These are phyloP conservation scores for Xylaria digitata DNA, from an alignment of 2,329 filamentous ascomycete species.

Conservation along the genomic window DNA sequence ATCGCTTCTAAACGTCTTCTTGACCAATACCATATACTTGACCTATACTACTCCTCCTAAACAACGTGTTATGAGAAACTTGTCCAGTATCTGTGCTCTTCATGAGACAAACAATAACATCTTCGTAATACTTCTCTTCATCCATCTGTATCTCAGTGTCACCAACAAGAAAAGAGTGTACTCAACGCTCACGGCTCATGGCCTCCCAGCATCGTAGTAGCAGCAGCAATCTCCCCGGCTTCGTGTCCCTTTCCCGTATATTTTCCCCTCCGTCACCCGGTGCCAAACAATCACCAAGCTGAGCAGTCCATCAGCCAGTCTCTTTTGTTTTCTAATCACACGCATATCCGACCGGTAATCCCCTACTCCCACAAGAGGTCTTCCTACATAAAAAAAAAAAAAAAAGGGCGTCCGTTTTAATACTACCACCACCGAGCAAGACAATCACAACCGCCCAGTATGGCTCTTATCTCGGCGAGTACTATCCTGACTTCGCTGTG, in stretches of 20 bases:
- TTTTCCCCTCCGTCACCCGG: background rate
- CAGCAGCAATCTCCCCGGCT: background rate
- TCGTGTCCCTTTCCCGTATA: background rate
- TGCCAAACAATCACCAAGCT: conserved; percentile 6
- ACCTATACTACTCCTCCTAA: background rate
- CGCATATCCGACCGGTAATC: too few species aligned
- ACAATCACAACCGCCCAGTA: conserved; percentile 54
- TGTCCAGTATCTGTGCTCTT: too few species aligned
- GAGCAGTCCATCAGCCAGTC: background rate
- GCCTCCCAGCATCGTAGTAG: conserved; percentile 2
- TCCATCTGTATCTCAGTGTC: background rate
- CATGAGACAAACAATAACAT: too few species aligned
- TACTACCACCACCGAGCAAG: background rate
- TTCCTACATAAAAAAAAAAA: background rate
- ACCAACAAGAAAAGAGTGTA: background rate
- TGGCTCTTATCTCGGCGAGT: conserved; percentile 84
- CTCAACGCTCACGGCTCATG: conserved; percentile 15
- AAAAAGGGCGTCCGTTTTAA: background rate
- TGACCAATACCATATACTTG: background rate
- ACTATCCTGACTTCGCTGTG: conserved; percentile 84
- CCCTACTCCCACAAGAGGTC: background rate
- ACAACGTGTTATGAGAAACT: too few species aligned
- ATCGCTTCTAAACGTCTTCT: background rate
- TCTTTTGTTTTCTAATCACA: too few species aligned
- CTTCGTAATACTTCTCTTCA: background rate